Percentiles rank a stretch among this genome's conserved stretches.
Evolutionary conservation across 2,329 filamentous ascomycete genomes (phyloP).

Genomic region (Ascochyta clinopodiicola): DNA sequence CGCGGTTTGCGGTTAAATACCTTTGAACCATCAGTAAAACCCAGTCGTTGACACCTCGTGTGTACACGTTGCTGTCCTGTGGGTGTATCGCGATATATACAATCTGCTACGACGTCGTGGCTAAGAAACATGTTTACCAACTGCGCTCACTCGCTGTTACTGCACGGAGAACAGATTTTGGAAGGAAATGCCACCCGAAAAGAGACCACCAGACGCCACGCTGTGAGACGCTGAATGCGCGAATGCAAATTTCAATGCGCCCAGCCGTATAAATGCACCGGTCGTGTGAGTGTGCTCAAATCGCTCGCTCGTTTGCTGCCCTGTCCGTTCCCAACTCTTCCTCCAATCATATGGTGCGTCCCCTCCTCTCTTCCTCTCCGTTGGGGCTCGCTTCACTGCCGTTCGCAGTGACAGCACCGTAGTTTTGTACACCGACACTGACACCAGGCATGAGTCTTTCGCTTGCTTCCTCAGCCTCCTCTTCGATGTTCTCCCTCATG

Average conservation of each 20-base stretch:
- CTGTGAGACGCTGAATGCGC: constrained; percentile 6
- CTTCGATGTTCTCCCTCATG: constrained; percentile 44
- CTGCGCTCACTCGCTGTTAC: background rate
- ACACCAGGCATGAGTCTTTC: constrained; percentile 46
- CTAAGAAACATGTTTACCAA: background rate
- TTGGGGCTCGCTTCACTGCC: constrained; percentile 18
- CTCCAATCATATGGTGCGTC: constrained; percentile 21
- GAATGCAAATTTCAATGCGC: background rate
- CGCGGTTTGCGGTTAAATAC: too few species aligned
- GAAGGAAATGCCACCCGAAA: background rate
- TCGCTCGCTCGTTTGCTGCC: background rate
- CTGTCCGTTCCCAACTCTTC: background rate
- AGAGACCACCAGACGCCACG: constrained; percentile 17
- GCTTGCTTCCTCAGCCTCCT: constrained; percentile 44
- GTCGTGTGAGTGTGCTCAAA: background rate
- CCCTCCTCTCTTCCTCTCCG: constrained; percentile 27
- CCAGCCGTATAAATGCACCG: background rate
- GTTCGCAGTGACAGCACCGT: constrained; percentile 19
- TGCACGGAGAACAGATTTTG: background rate
- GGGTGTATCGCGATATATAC: background rate
- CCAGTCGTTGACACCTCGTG: background rate
- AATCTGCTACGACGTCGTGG: background rate
- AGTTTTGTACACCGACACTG: constrained; percentile 13
- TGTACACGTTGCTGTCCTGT: background rate
- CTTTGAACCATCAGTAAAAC: too few species aligned